Evolutionary conservation across 1,139 yeast genomes (phyloP), one percentile per base, ranked within the genome.

Genomic region (Geotrichum fermentans): DNA sequence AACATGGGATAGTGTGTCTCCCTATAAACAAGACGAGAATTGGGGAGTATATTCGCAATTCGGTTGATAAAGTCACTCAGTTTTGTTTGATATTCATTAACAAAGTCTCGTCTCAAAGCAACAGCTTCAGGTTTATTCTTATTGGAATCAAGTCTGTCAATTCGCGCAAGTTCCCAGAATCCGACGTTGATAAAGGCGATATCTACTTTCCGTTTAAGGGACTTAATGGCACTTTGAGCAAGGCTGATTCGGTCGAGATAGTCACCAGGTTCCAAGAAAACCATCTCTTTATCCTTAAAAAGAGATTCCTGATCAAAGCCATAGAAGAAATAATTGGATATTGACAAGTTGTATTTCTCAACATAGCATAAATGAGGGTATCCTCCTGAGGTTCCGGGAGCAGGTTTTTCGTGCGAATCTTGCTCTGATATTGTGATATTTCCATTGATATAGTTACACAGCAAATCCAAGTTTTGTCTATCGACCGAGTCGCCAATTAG

Each of bases 401-500:
- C 20, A 6, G 40, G 11, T 20, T 42, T 39, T 26, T 35, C 30
- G 28, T 45, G 49, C 11, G 52, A 47, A 33, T 40, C 45, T 33
- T 45, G 54, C 18, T 41, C 45, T 5, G 56, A 43, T 10, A 52
- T 43, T 13, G 39, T 45, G 32, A 48, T 38, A 10, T 47, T 38
- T 6, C 52, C 50, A 1, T 43, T 43, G 14, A 54, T 35, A 35
- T 51, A 28, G 6, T 35, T 33, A 34, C 56, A 54, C 21, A 53
- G 36, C n/a, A 43, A 38, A 8, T 50, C 53, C 11, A 52, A 37
- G n/a, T 43, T 36, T 16, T 51, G 47, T 16, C 56, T 28, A 17
- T 54, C 56, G 2, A 51, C 49, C 11, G 54, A 50, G 33, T 52
- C 56, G n/a, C 56, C 56, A 16, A 54, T 30, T 6, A 54, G 43